Base-by-base conservation (phyloP, 495 filamentous ascomycete species). In the Hypomontagnella monticulosa region DNA sequence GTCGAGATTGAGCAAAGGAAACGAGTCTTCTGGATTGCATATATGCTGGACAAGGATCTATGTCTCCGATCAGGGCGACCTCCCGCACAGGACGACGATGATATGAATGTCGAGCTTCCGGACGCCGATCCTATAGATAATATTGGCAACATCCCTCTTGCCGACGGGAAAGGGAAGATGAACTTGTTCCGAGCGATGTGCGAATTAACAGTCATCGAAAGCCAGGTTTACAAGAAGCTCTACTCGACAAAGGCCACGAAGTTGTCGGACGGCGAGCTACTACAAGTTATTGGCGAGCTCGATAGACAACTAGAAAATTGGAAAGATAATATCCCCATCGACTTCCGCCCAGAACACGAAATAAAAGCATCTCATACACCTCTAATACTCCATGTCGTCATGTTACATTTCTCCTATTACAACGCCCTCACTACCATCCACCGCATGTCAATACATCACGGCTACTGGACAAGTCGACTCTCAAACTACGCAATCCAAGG, bases 361-460 rank as follows among this genome's bases (percentile, higher is more conserved):
- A 97, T 98, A 65, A 93, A 92, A 75, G 88, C 91, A 4, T 86
- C 89, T 0, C 92, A 98, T 72, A 93, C 91, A 1, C 93, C 94
- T 7, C 82, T 98, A 19, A 89, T 99, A 33, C 81, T 99, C 1
- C 96, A 97, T 61, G 85, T 99, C 59, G 92, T 95, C 48, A 89
- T 96, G 69, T 78, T 99, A 38, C 95, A 98, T 71, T 97, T 98
- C 72, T 88, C 92, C 32, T 99, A 99, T 77, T 97, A 99, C 80
- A 99, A 98, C 73, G 96, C 92, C 69, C 81, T 99, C 55, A 97
- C 93, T 11, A 99, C 95, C 1, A 97, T 99, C 53, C 95, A 99
- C 77, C 91, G 95, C 18, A 98, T 98, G 95, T 96, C 92, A 4
- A 88, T 97, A 49, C 95, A 99, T 74, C 96, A 98, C 72, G 95